A percentile compares a stretch with the other conserved stretches of the same genome.
These are phyloP conservation scores for Malus fusca DNA, from an alignment of 306 rosid genomes.

Conservation along the genomic window DNA sequence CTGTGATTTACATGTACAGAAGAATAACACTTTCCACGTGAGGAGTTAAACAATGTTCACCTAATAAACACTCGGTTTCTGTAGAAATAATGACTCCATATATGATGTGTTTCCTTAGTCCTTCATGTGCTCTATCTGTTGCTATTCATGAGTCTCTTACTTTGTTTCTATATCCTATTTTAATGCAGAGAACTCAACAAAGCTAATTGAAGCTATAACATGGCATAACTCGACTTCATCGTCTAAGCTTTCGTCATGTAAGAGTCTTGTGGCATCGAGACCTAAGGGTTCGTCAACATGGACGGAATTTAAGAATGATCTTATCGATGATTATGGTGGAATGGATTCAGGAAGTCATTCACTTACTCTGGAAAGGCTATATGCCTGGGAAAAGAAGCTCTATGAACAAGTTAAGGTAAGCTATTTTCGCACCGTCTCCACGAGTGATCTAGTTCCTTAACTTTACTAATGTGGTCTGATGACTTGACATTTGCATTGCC, in stretches of 20 bases:
- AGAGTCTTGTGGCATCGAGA: conserved; percentile 70
- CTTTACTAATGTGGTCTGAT: conserved; percentile 9
- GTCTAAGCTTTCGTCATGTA: conserved; percentile 66
- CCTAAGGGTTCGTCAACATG: conserved; percentile 49
- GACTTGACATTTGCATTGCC: conserved; percentile 8
- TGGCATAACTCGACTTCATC: conserved; percentile 62
- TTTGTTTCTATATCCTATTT: conserved; percentile 1
- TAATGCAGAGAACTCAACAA: conserved; percentile 81
- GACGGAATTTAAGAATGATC: conserved; percentile 74
- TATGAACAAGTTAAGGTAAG: conserved; percentile 92
- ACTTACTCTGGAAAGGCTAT: conserved; percentile 71
- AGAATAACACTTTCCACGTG: not conserved
- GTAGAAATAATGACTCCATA: not conserved
- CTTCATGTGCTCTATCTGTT: not conserved
- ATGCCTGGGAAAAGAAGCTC: conserved; percentile 97
- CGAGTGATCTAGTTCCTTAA: not conserved
- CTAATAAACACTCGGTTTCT: not conserved
- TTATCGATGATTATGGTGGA: conserved; percentile 77
- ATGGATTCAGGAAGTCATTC: conserved; percentile 95
- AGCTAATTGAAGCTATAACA: conserved; percentile 69
- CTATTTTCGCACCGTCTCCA: not conserved
- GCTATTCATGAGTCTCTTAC: not conserved
- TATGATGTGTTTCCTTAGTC: not conserved
- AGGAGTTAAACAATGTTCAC: not conserved
- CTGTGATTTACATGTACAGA: not conserved